A percentile compares a stretch with the other conserved stretches of the same genome.
These are phyloP conservation scores for Clarireedia monteithiana DNA, from an alignment of 2,329 filamentous ascomycete genomes.

Conservation along the genomic window DNA sequence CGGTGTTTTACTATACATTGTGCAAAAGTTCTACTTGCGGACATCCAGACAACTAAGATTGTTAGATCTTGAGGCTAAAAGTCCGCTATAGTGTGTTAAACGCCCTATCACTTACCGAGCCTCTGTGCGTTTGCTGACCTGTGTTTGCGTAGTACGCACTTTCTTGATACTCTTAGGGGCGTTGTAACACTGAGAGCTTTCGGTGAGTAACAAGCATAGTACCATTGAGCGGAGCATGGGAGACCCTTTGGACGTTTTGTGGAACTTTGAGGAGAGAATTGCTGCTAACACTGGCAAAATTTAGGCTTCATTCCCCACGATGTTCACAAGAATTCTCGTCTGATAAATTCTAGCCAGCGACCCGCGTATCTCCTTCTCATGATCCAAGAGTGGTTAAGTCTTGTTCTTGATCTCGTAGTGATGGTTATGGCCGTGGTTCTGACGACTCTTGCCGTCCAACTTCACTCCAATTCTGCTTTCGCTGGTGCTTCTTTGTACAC, in stretches of 20 bases:
- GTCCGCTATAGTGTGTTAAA: constrained; percentile 33
- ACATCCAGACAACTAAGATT: constrained; percentile 41
- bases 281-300: background rate
- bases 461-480: constrained; percentile 19
- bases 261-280: background rate
- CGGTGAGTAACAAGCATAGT: constrained; percentile 30
- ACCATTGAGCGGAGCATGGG: background rate
- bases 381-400: constrained; percentile 48
- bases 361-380: constrained; percentile 50
- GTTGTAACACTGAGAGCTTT: constrained; percentile 39
- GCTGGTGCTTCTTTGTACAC: constrained; percentile 23
- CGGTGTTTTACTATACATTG: constrained; percentile 1
- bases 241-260: background rate
- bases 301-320: constrained; percentile 2
- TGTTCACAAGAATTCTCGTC: constrained; percentile 30
- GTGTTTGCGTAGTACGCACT: constrained; percentile 28
- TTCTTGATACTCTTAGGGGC: constrained; percentile 38
- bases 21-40: constrained; percentile 37
- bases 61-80: constrained; percentile 36
- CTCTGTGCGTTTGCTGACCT: background rate
- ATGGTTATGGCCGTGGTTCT: constrained; percentile 24
- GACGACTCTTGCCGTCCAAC: constrained; percentile 20
- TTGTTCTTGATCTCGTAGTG: constrained; percentile 30
- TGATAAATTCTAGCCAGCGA: constrained; percentile 46
- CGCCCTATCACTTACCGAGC: background rate